Evolutionary conservation across 2,329 filamentous ascomycete species (phyloP).

Genomic region (Paraphaeosphaeria sporulosa): DNA sequence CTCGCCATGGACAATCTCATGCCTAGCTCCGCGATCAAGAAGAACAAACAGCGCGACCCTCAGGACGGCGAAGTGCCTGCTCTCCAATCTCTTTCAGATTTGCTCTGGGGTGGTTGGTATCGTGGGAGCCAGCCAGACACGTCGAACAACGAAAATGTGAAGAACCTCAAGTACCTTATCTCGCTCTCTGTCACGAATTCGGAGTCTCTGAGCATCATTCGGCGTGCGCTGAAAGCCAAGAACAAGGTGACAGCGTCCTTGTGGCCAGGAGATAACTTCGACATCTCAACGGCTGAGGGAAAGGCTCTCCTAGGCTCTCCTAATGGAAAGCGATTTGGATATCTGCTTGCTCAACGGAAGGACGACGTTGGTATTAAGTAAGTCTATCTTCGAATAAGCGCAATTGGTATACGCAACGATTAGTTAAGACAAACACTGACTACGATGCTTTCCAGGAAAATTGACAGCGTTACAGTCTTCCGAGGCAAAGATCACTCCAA

Average conservation of each 20-base stretch:
- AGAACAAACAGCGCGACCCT: background rate
- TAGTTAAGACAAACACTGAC: background rate
- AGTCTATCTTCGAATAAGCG: background rate
- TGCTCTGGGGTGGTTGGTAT: slow-evolving; percentile 2
- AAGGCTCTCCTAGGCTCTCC: background rate
- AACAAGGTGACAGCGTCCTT: background rate
- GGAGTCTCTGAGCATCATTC: slow-evolving; percentile 2
- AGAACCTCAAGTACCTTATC: background rate
- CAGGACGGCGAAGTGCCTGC: background rate
- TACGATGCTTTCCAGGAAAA: background rate
- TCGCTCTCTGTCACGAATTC: background rate
- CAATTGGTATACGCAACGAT: background rate
- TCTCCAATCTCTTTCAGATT: slow-evolving; percentile 1
- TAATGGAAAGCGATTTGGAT: slow-evolving; percentile 1
- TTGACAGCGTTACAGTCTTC: slow-evolving; percentile 2
- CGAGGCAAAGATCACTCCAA: background rate
- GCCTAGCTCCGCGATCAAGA: slow-evolving; percentile 2
- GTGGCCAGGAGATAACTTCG: slow-evolving; percentile 3
- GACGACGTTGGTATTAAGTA: background rate
- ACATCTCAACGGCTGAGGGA: background rate
- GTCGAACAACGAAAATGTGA: background rate
- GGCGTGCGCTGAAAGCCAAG: background rate
- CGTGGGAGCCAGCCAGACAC: background rate
- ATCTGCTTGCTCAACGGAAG: background rate
- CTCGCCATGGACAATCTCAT: slow-evolving; percentile 6